Evolutionary conservation across 2,329 filamentous ascomycete genomes (phyloP), one percentile per base, ranked within the genome.

Genomic region (Rugonectria rugulosa): DNA sequence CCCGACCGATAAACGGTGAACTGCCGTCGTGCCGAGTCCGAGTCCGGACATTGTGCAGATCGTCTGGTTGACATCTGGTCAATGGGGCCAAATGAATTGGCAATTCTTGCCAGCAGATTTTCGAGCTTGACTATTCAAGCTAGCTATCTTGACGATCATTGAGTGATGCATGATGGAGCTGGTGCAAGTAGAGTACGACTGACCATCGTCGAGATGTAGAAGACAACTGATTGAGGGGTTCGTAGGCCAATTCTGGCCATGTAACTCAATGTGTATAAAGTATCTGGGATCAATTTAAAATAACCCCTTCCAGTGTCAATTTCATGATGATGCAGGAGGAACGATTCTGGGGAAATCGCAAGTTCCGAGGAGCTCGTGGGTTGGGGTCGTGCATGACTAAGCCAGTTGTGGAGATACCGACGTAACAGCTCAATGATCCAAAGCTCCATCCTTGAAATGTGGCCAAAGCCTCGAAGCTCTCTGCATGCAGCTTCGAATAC

Each of bases 381-480:
- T 45, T 58, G 55, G 50, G 26, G 51, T 46, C 54, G 21, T n/a
- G 6, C 40, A 60, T 67, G 64, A 67, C 64, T 67, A 67, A 67
- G 59, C 19, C 1, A 9, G 44, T n/a, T 24, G 38, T 57, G 44
- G 53, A 56, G 49, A 56, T 55, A 57, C 51, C 54, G 26, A 58
- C 55, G 45, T 65, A 46, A 53, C 29, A 57, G 53, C 53, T 57
- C 41, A 36, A 62, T 46, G 38, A 57, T 62, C 29, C 60, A 58
- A 41, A 63, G 60, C 62, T 64, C 61, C 55, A 58, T 61, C 48
- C 37, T 44, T 53, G 64, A 64, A 61, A 67, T 59, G 48, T 67
- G 64, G 65, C 64, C 63, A 66, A 53, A 67, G 61, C 54, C 42
- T 54, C 49, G 23, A 43, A 50, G 38, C 37, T 34, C 57, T n/a